A percentile compares a stretch with the other conserved stretches of the same genome.
phyloP scores from a whole-genome alignment of 2,329 filamentous ascomycete genomes.

The Sclerotinia nivalis region DNA sequence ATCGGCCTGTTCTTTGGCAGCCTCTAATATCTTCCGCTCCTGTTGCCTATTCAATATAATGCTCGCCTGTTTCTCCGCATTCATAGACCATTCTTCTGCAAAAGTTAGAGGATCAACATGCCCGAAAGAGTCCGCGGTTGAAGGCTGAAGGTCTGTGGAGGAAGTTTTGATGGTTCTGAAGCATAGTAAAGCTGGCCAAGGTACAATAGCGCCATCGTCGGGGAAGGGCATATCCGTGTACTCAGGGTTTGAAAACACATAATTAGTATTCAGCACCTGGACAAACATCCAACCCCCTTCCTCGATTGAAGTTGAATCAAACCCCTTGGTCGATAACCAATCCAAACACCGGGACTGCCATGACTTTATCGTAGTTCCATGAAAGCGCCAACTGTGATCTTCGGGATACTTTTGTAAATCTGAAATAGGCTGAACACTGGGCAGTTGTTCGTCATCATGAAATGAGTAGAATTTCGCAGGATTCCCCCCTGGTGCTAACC shows the following conservation, averaged over 20 bases:
- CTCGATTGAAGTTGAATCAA: slow-evolving; percentile 36
- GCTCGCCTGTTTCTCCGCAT: slow-evolving; percentile 46
- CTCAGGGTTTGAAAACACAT: slow-evolving; percentile 34
- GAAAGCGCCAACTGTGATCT: slow-evolving; percentile 29
- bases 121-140: slow-evolving; percentile 9
- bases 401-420: slow-evolving; percentile 29
- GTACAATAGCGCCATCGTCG: slow-evolving; percentile 38
- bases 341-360: slow-evolving; percentile 41
- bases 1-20: slow-evolving; percentile 45
- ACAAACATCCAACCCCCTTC: slow-evolving; percentile 41
- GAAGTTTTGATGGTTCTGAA: slow-evolving; percentile 34
- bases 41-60: slow-evolving; percentile 51
- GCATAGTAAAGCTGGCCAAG: slow-evolving; percentile 41
- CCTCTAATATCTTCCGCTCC: slow-evolving; percentile 49
- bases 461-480: slow-evolving; percentile 38
- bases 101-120: slow-evolving; percentile 42
- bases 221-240: slow-evolving; percentile 30
- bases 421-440: slow-evolving; percentile 27
- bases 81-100: slow-evolving; percentile 43
- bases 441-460: slow-evolving; percentile 32
- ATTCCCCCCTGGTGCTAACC: slow-evolving; percentile 40
- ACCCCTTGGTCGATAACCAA: slow-evolving; percentile 39
- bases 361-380: slow-evolving; percentile 33
- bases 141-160: slow-evolving; percentile 20
- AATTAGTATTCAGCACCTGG: slow-evolving; percentile 34